Base-by-base conservation (phyloP, 73 alveolate genomes). In the Paramecium sexaurelia region DNA sequence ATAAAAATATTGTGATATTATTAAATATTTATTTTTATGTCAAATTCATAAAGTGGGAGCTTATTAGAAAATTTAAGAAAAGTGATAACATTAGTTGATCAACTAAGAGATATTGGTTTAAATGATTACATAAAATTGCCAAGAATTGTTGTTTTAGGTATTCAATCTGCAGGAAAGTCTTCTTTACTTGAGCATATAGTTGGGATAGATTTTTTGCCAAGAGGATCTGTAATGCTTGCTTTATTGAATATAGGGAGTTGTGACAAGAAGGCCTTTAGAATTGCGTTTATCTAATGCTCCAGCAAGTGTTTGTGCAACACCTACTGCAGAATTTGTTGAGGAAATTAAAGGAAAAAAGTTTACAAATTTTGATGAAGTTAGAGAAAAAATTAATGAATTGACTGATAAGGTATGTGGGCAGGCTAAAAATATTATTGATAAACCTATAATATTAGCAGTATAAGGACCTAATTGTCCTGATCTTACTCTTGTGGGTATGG, bases 391-490 rank as follows among this genome's bases (percentile, higher is more conserved):
- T 40, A 92, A 87, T 67, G 92, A 66, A 27, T 67, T 95, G 61
- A 95, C 98, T 22, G 96, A 95, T 45, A 93, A 95, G 86, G 92
- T 92, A 33, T 94, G 96, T 22, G 95, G 95, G 9, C 57, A 27
- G 33, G 85, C 92, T 43, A 95, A 95, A 94, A 94, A 90, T 33
- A 95, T 95, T 35, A 94, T 95, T 2, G 98, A 95, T 68, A 75
- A 95, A 55, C 97, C 99, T 9, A 96, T 96, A 33, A 93, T 95
- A 7, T 93, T 96, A 67, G 90, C 89, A 36, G 95, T 96, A 20
- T 93, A 93, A 78, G 95, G 97, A 10, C 97, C 89, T 68, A 96
- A 97, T 4, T 96, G 99, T 85, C 99, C 99, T 5, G 98, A 96
- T 87, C 66, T 96, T 66, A 96, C 99, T 8, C 35, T 85, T 32